A percentile compares a stretch with the other conserved stretches of the same genome.
These are phyloP conservation scores for Erucastrum elatum DNA, from an alignment of 345 rosid genomes.

Conservation along the genomic window DNA sequence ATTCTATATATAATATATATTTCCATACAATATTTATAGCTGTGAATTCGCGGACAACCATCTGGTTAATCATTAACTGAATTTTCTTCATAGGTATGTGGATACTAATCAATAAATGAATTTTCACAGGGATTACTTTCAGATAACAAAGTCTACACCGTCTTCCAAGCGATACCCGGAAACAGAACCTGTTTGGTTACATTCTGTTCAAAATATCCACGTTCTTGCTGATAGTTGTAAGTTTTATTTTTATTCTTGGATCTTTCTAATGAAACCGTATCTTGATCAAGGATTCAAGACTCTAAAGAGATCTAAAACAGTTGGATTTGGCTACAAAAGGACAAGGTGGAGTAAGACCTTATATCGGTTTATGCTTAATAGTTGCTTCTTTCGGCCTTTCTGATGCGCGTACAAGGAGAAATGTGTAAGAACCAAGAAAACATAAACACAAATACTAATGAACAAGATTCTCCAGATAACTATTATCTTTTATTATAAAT, in stretches of 20 bases:
- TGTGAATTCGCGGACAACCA: too few relatives aligned
- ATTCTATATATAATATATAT: too few relatives aligned
- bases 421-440: too few relatives aligned
- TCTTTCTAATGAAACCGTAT: neutral
- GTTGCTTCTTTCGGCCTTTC: slow-evolving; percentile 80
- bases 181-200: slow-evolving; percentile 70
- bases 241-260: slow-evolving; percentile 13
- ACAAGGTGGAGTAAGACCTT: slow-evolving; percentile 75
- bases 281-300: neutral
- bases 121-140: slow-evolving; percentile 1
- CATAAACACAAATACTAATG: too few relatives aligned
- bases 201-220: slow-evolving; percentile 57
- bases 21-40: too few relatives aligned
- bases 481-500: too few relatives aligned
- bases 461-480: too few relatives aligned
- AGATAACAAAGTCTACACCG: neutral
- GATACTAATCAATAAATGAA: neutral
- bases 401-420: slow-evolving; percentile 91
- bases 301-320: slow-evolving; percentile 34
- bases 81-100: neutral
- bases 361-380: slow-evolving; percentile 58
- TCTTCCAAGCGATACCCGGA: slow-evolving; percentile 57
- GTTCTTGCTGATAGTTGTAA: slow-evolving; percentile 69
- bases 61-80: neutral
- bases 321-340: slow-evolving; percentile 80